Base-by-base conservation (phyloP, 371 early-diverging fungal species). In the Rhizopus arrhizus region DNA sequence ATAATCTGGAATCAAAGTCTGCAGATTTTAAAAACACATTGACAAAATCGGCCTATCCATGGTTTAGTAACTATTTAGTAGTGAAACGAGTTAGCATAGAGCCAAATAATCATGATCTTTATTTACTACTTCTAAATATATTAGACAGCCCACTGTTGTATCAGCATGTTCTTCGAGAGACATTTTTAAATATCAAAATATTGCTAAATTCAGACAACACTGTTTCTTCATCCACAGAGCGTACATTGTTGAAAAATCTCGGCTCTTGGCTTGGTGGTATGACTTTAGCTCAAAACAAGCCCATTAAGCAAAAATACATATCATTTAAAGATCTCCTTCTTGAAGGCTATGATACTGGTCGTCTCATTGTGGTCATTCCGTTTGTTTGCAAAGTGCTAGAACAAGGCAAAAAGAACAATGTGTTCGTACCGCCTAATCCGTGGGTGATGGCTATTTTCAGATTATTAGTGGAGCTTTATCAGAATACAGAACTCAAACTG, bases 261-360 rank as follows among this genome's bases (percentile, higher is more conserved):
- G 99, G 98, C 29, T 84, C 93, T 8, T 99, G 99, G 99, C 85
- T 99, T 5, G 99, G 99, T 43, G 88, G 88, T n/a, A 84, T 97
- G 69, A 96, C 99, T 2, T 68, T 99, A 9, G 95, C 95, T n/a
- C 85, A 90, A 31, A 89, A 99, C 69, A 85, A 85, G 55, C 98
- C 98, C 9, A 93, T 99, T 65, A 87, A 89, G 67, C 95, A 97
- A 74, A 95, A 94, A 58, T 84, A 95, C 57, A 83, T 98, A 51
- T 84, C 94, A 0, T 91, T 97, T 72, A 99, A 98, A 86, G 94
- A 92, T 42, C 66, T 97, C 12, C 66, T 99, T 46, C 67, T 97
- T 41, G 94, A 97, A 78, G 98, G 97, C 1, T 96, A 88, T 67
- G 90, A 90, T 59, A 83, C 79, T 55, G 87, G 90, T 51, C 82